phyloP scores from a whole-genome alignment of 129 eudicot genomes.

The Lactuca saligna region DNA sequence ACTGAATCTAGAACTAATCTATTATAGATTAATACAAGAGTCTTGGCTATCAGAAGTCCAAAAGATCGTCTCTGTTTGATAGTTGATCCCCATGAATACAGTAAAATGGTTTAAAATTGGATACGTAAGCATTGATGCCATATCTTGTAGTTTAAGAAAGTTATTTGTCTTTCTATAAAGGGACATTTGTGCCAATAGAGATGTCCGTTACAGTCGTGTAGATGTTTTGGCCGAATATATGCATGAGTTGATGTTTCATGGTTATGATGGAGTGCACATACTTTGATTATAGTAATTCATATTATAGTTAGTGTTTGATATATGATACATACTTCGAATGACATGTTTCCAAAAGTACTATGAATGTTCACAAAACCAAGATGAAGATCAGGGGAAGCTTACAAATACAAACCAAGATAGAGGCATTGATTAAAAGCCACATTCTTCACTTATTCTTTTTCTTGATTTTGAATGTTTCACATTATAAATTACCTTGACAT shows the following conservation, averaged over 20 bases:
- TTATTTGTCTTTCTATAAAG: neutral
- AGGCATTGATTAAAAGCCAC: neutral
- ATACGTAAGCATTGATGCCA: conserved; percentile 4
- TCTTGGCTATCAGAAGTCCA: neutral
- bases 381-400: conserved; percentile 7
- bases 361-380: neutral
- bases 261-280: neutral
- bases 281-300: neutral
- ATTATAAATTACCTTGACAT: neutral
- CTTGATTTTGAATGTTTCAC: neutral
- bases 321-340: neutral
- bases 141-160: conserved; percentile 4
- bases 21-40: neutral
- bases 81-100: neutral
- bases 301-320: neutral
- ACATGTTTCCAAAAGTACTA: neutral
- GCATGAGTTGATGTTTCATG: conserved; percentile 12
- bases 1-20: neutral
- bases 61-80: neutral
- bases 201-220: too few relatives aligned
- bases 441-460: conserved; percentile 12
- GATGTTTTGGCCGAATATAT: neutral
- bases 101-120: conserved; percentile 6
- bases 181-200: neutral
- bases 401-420: neutral